Evolutionary conservation across 371 early-diverging fungal genomes (phyloP).

Genomic region (Amoeboradix gromovi): DNA sequence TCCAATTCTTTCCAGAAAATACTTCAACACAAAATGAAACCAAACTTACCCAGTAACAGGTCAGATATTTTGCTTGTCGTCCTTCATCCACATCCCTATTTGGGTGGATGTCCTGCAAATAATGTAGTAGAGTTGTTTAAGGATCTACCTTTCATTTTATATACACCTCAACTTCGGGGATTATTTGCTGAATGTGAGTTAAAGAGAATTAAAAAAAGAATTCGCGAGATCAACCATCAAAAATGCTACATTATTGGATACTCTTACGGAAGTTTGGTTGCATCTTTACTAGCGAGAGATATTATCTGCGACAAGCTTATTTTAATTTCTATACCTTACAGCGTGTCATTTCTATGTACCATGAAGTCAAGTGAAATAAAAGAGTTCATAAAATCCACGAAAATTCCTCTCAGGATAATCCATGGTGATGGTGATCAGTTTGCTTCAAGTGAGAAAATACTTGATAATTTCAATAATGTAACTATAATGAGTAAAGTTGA

Average conservation of each 20-base stretch:
- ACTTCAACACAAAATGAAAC: too few species aligned
- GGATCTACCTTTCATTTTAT: not conserved
- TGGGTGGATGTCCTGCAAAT: not conserved
- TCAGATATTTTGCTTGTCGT: not conserved
- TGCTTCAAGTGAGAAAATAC: not conserved
- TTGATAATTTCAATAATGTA: not conserved
- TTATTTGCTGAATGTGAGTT: not conserved
- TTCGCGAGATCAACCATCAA: not conserved
- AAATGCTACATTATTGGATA: not conserved
- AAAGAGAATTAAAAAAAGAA: not conserved
- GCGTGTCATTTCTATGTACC: not conserved
- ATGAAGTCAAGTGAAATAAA: not conserved
- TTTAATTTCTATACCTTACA: not conserved
- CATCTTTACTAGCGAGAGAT: not conserved
- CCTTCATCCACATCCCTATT: not conserved
- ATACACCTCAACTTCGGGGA: not conserved
- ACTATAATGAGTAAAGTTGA: not conserved
- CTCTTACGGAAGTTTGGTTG: not conserved
- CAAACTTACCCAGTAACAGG: too few species aligned
- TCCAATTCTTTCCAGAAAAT: too few species aligned
- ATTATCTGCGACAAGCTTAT: not conserved
- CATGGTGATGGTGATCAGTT: not conserved
- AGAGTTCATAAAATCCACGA: not conserved
- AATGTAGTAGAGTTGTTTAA: not conserved
- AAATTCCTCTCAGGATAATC: not conserved